A percentile compares a stretch with the other conserved stretches of the same genome.
phyloP scores from a whole-genome alignment of 495 filamentous ascomycete species.

The Lepraria neglecta region DNA sequence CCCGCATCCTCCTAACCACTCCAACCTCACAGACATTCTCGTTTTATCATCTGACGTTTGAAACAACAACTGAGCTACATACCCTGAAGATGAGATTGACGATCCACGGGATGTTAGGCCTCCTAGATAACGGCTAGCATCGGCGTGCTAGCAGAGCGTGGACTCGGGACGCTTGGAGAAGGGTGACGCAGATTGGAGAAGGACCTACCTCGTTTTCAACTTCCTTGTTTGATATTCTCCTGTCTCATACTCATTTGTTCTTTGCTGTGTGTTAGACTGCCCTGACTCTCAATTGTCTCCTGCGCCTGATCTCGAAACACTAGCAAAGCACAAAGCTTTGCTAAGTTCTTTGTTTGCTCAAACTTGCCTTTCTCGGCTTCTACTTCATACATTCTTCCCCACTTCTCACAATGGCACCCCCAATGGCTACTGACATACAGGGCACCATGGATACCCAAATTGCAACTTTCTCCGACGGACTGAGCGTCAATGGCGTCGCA shows the following conservation, averaged over 20 bases:
- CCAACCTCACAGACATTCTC: background rate
- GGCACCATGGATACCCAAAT: constrained; percentile 38
- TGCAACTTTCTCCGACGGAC: constrained; percentile 47
- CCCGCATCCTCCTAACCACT: background rate
- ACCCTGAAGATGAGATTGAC: background rate
- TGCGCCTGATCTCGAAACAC: too few relatives aligned
- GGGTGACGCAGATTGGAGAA: background rate
- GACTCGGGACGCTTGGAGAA: background rate
- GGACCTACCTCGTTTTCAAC: background rate
- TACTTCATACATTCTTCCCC: background rate
- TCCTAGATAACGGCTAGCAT: constrained; percentile 6
- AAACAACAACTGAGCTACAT: too few relatives aligned
- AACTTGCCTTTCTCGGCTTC: background rate
- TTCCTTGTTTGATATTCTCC: background rate
- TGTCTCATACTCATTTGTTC: too few relatives aligned
- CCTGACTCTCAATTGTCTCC: too few relatives aligned
- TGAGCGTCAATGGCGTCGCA: constrained; percentile 65
- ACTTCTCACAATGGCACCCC: constrained; percentile 28
- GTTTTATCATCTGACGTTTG: too few relatives aligned
- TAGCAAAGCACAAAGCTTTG: too few relatives aligned
- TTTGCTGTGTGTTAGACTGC: too few relatives aligned
- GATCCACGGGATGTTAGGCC: background rate
- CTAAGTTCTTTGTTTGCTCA: constrained; percentile 1
- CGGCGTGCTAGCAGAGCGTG: constrained; percentile 5
- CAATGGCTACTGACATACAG: constrained; percentile 38